A percentile compares a stretch with the other conserved stretches of the same genome.
phyloP scores from a whole-genome alignment of 192 early-diverging fungal genomes.

The Umbelopsis isabellina region DNA sequence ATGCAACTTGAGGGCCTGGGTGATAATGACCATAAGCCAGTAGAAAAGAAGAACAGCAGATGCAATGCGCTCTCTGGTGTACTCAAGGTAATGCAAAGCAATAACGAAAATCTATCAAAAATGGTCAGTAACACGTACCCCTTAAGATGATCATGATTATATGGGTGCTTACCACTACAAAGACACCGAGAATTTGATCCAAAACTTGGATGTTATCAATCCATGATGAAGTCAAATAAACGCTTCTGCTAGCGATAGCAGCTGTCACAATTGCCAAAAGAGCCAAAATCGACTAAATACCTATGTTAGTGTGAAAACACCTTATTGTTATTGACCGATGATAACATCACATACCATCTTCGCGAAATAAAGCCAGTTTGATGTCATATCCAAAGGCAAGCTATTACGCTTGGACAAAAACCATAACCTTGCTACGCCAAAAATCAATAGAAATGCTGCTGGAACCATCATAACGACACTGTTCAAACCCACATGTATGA shows the following conservation, averaged over 20 bases:
- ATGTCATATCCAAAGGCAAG: conserved; percentile 30
- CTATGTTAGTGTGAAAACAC: not conserved
- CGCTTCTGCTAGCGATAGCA: conserved; percentile 9
- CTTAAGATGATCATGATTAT: not conserved
- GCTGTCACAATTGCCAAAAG: not conserved
- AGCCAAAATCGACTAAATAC: not conserved
- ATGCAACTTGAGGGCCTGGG: conserved; percentile 45
- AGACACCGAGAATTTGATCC: conserved; percentile 24
- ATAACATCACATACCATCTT: conserved; percentile 36
- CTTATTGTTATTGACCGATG: not conserved
- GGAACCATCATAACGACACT: conserved; percentile 37
- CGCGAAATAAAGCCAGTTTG: conserved; percentile 37
- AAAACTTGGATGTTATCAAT: conserved; percentile 29
- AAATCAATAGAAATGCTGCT: conserved; percentile 36
- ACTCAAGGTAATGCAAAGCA: conserved; percentile 36
- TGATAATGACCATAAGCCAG: conserved; percentile 53
- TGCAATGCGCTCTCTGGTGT: conserved; percentile 40
- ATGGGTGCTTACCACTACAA: conserved; percentile 36
- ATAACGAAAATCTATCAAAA: conserved; percentile 34
- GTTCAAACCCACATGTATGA: not conserved
- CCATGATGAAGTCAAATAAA: not conserved
- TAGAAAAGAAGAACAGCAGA: conserved; percentile 63
- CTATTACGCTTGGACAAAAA: conserved; percentile 30
- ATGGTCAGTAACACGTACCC: not conserved
- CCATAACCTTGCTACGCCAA: conserved; percentile 46